Evolutionary conservation across 306 rosid species (phyloP).

Genomic region (peach (Prunus persica)): DNA sequence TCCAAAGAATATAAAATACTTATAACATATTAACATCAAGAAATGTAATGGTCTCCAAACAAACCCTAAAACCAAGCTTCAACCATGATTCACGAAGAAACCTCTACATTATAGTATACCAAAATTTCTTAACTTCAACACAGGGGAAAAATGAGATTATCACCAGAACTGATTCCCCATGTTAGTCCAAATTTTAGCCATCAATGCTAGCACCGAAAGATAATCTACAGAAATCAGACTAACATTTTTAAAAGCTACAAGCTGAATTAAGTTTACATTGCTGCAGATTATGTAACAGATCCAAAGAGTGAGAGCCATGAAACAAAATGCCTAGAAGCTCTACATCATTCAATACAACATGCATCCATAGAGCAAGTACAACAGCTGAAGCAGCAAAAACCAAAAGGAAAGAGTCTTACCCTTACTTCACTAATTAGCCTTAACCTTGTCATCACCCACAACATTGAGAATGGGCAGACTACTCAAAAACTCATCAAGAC

Average conservation of each 20-base stretch:
- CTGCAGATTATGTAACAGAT: constrained; percentile 4
- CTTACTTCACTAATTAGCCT: constrained; percentile 55
- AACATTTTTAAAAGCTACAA: constrained; percentile 8
- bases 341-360: constrained; percentile 8
- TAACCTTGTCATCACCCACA: constrained; percentile 80
- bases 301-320: constrained; percentile 14
- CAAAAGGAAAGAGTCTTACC: constrained; percentile 32
- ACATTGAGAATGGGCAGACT: constrained; percentile 90
- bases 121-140: neutral
- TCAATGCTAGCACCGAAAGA: neutral
- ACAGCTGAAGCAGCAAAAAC: constrained; percentile 38
- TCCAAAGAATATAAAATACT: neutral
- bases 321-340: constrained; percentile 28
- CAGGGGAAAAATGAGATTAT: neutral
- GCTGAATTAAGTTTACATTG: constrained; percentile 14
- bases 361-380: constrained; percentile 18
- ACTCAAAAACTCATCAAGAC: constrained; percentile 89
- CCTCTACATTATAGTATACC: neutral
- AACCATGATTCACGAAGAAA: neutral
- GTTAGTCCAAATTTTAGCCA: constrained; percentile 5
- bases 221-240: constrained; percentile 10
- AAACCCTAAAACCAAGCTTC: neutral
- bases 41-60: constrained; percentile 1
- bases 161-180: neutral
- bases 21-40: neutral